phyloP scores from a whole-genome alignment of 2,329 filamentous ascomycete species.

The Xylariales sp. region DNA sequence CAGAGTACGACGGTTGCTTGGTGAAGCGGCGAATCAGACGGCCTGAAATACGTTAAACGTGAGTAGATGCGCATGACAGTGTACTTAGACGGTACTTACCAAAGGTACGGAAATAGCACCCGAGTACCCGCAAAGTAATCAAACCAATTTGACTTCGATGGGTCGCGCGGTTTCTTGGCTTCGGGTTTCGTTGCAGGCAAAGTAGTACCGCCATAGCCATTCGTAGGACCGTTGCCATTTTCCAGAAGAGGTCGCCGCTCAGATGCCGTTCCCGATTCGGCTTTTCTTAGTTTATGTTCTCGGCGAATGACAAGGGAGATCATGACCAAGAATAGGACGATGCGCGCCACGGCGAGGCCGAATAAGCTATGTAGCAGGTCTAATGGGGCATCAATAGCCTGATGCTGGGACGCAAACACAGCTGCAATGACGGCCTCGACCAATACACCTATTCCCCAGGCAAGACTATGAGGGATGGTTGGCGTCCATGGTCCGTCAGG shows the following conservation, averaged over 20 bases:
- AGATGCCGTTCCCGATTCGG: conserved; percentile 49
- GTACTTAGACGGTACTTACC: conserved; percentile 45
- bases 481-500: conserved; percentile 59
- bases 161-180: conserved; percentile 34
- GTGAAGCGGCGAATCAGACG: conserved; percentile 55
- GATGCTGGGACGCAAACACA: conserved; percentile 49
- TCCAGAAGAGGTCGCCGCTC: conserved; percentile 56
- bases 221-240: conserved; percentile 51
- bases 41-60: conserved; percentile 47
- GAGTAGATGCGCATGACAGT: conserved; percentile 30
- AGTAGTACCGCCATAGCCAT: conserved; percentile 46
- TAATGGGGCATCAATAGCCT: conserved; percentile 46
- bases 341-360: conserved; percentile 49
- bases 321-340: conserved; percentile 53
- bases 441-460: conserved; percentile 53
- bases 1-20: conserved; percentile 57
- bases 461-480: conserved; percentile 51
- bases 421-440: conserved; percentile 53
- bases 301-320: conserved; percentile 47
- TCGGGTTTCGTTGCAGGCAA: conserved; percentile 24
- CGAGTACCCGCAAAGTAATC: conserved; percentile 60
- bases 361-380: conserved; percentile 50
- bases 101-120: conserved; percentile 59
- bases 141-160: conserved; percentile 53
- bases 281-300: conserved; percentile 49